A percentile compares a stretch with the other conserved stretches of the same genome.
Evolutionary conservation across 2,329 filamentous ascomycete species (phyloP).

Genomic region (Chalara sp.): DNA sequence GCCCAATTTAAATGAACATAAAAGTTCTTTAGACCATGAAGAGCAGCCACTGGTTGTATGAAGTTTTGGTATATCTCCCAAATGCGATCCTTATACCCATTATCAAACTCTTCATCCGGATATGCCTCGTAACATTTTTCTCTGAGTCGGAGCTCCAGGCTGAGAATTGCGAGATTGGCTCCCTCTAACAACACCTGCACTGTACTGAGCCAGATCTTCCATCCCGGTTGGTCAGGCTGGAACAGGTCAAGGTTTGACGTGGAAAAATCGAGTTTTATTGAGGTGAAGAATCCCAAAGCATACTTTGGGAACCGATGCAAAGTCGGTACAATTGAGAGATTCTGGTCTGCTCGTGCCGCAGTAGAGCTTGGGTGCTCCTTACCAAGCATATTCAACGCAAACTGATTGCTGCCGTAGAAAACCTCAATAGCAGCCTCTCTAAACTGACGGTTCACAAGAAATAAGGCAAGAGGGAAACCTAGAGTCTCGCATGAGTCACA

Average conservation of each 20-base stretch:
- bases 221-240: constrained; percentile 4
- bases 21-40: constrained; percentile 2
- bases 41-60: not conserved
- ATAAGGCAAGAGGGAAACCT: constrained; percentile 4
- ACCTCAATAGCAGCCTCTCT: constrained; percentile 5
- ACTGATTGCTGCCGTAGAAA: constrained; percentile 5
- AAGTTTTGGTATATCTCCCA: constrained; percentile 2
- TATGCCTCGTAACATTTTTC: constrained; percentile 2
- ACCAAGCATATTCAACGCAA: constrained; percentile 3
- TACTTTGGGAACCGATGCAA: constrained; percentile 4
- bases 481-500: constrained; percentile 5
- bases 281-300: constrained; percentile 5
- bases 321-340: constrained; percentile 4
- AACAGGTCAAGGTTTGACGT: constrained; percentile 3
- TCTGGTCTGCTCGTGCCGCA: not conserved
- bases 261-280: constrained; percentile 4
- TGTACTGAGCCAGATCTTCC: constrained; percentile 4
- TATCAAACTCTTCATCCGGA: constrained; percentile 1
- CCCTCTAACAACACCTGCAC: not conserved
- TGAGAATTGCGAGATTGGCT: constrained; percentile 5
- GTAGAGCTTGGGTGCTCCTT: not conserved
- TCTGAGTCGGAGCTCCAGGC: constrained; percentile 2
- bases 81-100: no score
- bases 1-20: constrained; percentile 5
- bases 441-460: constrained; percentile 4